These are phyloP conservation scores for Lagerstroemia speciosa DNA, from an alignment of 345 rosid genomes.

Conservation along the genomic window DNA sequence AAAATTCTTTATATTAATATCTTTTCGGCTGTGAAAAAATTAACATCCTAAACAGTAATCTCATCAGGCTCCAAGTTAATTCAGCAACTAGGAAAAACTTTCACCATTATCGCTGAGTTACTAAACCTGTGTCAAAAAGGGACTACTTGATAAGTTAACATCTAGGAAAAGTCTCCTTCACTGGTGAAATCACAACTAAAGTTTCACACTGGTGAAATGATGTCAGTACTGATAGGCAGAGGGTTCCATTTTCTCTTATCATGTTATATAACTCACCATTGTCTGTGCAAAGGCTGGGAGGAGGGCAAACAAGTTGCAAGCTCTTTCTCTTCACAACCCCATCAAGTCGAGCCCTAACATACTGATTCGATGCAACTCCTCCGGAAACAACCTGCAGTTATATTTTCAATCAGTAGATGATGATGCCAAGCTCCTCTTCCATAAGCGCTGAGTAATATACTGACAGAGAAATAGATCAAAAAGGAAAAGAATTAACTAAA, in stretches of 20 bases:
- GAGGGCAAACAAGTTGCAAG: conserved; percentile 82
- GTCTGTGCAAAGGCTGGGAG: conserved; percentile 85
- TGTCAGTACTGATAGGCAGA: background rate
- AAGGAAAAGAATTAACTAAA: background rate
- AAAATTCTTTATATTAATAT: background rate
- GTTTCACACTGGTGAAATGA: background rate
- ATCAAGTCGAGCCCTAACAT: conserved; percentile 62
- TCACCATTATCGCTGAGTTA: background rate
- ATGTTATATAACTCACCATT: conserved; percentile 46
- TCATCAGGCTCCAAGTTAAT: background rate
- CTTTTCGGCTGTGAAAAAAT: background rate
- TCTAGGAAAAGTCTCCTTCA: background rate
- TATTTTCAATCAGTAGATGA: background rate
- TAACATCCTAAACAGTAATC: background rate
- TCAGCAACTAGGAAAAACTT: background rate
- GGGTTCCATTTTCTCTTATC: background rate
- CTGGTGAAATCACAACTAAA: background rate
- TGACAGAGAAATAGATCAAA: background rate
- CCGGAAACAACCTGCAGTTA: conserved; percentile 71
- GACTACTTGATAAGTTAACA: background rate
- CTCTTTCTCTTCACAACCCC: conserved; percentile 49
- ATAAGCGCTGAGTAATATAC: background rate
- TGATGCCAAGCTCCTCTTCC: background rate
- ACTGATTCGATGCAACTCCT: conserved; percentile 89
- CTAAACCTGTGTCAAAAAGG: background rate